Base-by-base conservation (phyloP, 331 rosid species). In the Pyracantha coccinea region DNA sequence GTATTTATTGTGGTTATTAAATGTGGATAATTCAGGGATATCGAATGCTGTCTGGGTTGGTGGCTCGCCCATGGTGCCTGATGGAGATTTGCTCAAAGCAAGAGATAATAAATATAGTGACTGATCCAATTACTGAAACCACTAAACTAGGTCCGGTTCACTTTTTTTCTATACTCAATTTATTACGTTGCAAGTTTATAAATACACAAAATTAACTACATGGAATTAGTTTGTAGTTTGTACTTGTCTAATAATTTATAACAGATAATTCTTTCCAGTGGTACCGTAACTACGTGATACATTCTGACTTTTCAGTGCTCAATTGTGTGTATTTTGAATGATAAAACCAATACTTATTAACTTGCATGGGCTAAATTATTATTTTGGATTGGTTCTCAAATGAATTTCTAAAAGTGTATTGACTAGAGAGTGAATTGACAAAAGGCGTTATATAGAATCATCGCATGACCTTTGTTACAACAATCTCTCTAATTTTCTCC, bases 61-160 rank as follows among this genome's bases (percentile, higher is more conserved):
- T 88, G 58, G 79, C 86, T 73, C 97, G 96, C 71, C 84, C 93
- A 3, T 92, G 97, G 97, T 92, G 93, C 84, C 87, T 95, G 77
- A 71, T 85, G 87, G 99, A 95, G 85, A 90, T 92, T 78, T 92
- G 89, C 86, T 90, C 97, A 58, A 89, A 84, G 65, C 91, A 79
- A 75, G 97, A 95, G 75, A 95, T 92, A 66, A 84, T 95, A 76
- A 81, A 86, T 60, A 72, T 76, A 63, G 86, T 87, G 76, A 86
- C 88, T 23, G 80, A 89, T 79, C 77, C 92, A 66, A 82, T 61
- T 76, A 78, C 85, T 23, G 97, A 90, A 83, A 84, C 89, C 84
- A 84, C 86, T 33, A 92, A 95, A 83, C 84, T 87, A 84, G 97
- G 99, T 92, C 41, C 76, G 77, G 68, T 79, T 67, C 59, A 47